These are phyloP conservation scores for Puccinia triticina DNA, from an alignment of 1,284 basidiomycete species.

Conservation along the genomic window DNA sequence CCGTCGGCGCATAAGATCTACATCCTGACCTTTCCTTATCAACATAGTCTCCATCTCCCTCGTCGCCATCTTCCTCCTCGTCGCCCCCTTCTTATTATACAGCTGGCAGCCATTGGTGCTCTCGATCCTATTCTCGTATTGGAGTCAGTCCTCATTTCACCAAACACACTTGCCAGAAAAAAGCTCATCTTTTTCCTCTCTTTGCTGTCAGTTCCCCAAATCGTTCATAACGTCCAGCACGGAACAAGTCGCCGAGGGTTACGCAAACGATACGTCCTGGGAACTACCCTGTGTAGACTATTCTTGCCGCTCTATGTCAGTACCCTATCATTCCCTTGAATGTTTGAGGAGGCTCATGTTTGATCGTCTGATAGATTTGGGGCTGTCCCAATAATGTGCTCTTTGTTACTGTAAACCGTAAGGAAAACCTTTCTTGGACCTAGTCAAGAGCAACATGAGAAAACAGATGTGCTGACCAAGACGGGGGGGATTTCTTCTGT, in stretches of 20 bases:
- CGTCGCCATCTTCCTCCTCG: conserved; percentile 8
- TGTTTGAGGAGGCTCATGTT: neutral
- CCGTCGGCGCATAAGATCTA: no score
- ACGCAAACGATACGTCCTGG: conserved; percentile 56
- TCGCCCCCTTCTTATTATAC: conserved; percentile 52
- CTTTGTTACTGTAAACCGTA: conserved; percentile 56
- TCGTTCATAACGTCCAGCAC: conserved; percentile 57
- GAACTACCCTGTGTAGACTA: conserved; percentile 57
- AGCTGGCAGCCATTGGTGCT: conserved; percentile 55
- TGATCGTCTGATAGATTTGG: conserved; percentile 53
- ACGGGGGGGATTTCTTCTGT: neutral
- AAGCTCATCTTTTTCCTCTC: neutral
- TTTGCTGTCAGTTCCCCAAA: conserved; percentile 58
- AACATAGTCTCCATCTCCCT: conserved; percentile 37
- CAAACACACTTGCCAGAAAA: neutral
- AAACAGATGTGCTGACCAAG: neutral
- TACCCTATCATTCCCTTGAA: neutral
- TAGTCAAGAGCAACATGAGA: neutral
- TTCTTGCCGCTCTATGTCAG: conserved; percentile 57
- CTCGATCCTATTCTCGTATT: conserved; percentile 55
- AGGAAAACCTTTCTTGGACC: conserved; percentile 28
- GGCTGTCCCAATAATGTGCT: conserved; percentile 57
- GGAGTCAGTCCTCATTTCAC: conserved; percentile 53
- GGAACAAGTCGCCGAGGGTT: conserved; percentile 56
- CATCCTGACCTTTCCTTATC: no score